Base-by-base conservation (phyloP, 2,329 filamentous ascomycete species). In the Teratosphaeria viscida region DNA sequence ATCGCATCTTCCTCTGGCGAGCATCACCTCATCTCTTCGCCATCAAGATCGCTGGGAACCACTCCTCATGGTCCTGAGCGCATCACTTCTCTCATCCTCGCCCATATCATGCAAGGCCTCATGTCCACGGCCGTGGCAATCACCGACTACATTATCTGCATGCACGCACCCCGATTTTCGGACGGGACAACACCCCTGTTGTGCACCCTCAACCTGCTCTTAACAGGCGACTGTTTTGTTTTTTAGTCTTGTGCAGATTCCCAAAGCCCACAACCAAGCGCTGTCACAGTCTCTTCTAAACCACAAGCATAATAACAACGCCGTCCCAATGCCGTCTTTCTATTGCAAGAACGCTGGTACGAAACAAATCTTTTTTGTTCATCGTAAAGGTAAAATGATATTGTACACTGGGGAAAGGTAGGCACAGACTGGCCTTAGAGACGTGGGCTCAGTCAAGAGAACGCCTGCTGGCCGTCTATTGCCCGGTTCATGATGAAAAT, bases 371-470 rank as follows among this genome's bases (percentile, higher is more conserved):
- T 49, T 49, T 49, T 39, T 59, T 59, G 55, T 59, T 34, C 52
- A 56, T 59, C 26, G 52, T 49, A 49, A 49, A 23, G 19, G 19
- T 49, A n/a, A 55, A 32, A 54, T 59, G 32, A 29, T 57, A 54
- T 57, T 60, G 54, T 60, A 60, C 58, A 60, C 52, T 16, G 55
- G 54, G 37, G 14, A 3, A 52, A 52, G 29, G 47, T 47, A 43
- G 53, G 39, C 37, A 56, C 19, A 19, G 11, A 29, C 16, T 52
- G 26, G 52, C 49, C 10, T 32, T 7, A 54, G 37, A 29, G 47
- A 59, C 70, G 70, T 72, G 70, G 53, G 67, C 70, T 70, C 70
- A 72, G 55, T 59, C 27, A 72, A 72, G 70, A 71, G 70, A 62
- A 72, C 70, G 69, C 62, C 56, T 54, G 16, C 29, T 19, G 53